Evolutionary conservation across 441 rosid genomes (phyloP), one percentile per base, ranked within the genome.

Genomic region (Syzygium syzygioides): DNA sequence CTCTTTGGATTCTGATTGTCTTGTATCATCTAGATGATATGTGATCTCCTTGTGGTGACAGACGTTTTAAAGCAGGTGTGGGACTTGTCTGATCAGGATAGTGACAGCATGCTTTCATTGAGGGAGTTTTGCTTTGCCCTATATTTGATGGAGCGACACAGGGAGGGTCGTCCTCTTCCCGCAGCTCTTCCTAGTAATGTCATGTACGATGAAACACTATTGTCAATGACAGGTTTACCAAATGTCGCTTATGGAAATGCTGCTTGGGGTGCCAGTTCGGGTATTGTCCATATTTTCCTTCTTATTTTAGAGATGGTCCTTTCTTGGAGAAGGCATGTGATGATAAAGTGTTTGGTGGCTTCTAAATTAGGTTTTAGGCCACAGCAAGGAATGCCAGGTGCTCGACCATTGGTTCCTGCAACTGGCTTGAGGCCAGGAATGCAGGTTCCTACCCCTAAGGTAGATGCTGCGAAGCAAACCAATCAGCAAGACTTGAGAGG

Each of bases 51-150:
- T 88, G 48, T 87, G 92, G 54, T 91, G 88, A 18, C 95, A 96
- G 99, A 97, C 94, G 94, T 97, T 90, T 91, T 97, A 91, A 96
- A 96, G 96, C 98, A 94, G 92, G 98, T 96, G 26, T 97, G 99
- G 99, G 99, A 97, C 92, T 91, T 97, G 89, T 96, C 99, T 62
- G 99, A 97, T 94, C 99, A 97, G 94, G 99, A 97, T 87, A 93
- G 90, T 91, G 99, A 97, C 91, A 96, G 97, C 92, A 97, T 97
- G 99, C 99, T 97, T 92, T 96, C 99, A 89, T 93, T 96, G 94
- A 96, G 98, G 91, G 99, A 97, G 90, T 97, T 97, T 90, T 97
- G 99, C 94, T 94, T 95, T 94, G 96, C 99, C 86, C 95, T 97
- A 86, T 97, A 97, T 92, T 91, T 97, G 93, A 97, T 97, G 99